These are phyloP conservation scores for Colletotrichum agaves DNA, from an alignment of 2,329 filamentous ascomycete genomes.

Conservation along the genomic window DNA sequence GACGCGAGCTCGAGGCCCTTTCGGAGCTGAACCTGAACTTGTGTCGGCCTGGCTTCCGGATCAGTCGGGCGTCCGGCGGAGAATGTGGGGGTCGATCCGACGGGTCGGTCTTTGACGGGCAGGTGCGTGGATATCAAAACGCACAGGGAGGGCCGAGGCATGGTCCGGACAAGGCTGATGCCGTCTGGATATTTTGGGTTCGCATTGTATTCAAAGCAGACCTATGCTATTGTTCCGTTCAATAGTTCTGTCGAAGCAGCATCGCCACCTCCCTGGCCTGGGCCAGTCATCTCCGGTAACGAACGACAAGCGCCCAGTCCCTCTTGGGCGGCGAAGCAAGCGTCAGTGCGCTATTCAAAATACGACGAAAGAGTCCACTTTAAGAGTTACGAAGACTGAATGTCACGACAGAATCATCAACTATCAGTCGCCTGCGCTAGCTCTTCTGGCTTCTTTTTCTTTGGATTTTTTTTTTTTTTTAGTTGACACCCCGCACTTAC, in stretches of 20 bases:
- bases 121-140: constrained; percentile 1
- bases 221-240: not conserved
- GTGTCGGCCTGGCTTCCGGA: constrained; percentile 25
- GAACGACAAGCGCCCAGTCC: constrained; percentile 5
- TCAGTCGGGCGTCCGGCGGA: constrained; percentile 27
- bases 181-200: not conserved
- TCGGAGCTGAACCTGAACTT: constrained; percentile 5
- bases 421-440: not conserved
- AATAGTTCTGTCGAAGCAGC: constrained; percentile 9
- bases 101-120: not conserved
- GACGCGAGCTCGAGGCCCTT: not conserved
- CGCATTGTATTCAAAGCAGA: not conserved
- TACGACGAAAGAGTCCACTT: constrained; percentile 10
- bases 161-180: constrained; percentile 14
- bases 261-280: constrained; percentile 28
- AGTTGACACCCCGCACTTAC: not conserved
- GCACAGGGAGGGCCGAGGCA: not conserved
- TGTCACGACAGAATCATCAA: not conserved
- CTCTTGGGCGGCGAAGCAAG: not conserved
- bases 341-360: constrained; percentile 12
- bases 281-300: constrained; percentile 16
- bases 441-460: constrained; percentile 1
- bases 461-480: too few species aligned
- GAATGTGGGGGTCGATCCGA: not conserved
- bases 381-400: constrained; percentile 7